Evolutionary conservation across 2,329 filamentous ascomycete species (phyloP), one percentile per base, ranked within the genome.

Genomic region (Botrytis fabae): DNA sequence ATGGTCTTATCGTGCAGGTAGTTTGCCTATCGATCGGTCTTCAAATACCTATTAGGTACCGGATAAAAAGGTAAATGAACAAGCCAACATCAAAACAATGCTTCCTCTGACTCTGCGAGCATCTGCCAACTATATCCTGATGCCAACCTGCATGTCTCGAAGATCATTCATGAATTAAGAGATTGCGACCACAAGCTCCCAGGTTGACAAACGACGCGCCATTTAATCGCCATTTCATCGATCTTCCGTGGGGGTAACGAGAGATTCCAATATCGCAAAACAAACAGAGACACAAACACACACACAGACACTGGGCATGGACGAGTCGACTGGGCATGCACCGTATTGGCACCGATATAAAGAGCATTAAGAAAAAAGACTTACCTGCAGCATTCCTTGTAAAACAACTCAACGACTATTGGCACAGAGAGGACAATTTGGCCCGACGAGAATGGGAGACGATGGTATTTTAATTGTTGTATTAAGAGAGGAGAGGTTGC

Each of bases 351-450:
- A 51, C 51, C 32, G 20, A 42, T 68, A 54, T 32, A 59, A 74
- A 74, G 40, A 63, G 32, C 10, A 51, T 42, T 35, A 48, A 61
- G 35, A 61, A 75, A 77, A 54, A 54, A 18, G 51, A 54, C 80
- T 80, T 79, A 81, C 80, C 78, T 80, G 79, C 76, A 79, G 77
- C 78, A 81, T 80, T 79, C 76, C 76, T 79, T 20, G n/a, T 51
- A n/a, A 25, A 18, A 68, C 10, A 54, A 40, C 28, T 7, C 25
- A 57, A 42, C 10, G 46, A 54, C 22, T 63, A 46, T 22, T 44
- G 61, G 42, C 35, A 32, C n/a, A 8, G 7, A 54, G 51, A 28
- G 51, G 28, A 44, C 16, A 28, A 46, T 46, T 32, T 28, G 22
- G 18, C 44, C 28, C n/a, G 7, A 16, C 40, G 20, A 44, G 25